Base-by-base conservation (phyloP, 306 rosid species). In the Psophocarpus tetragonolobus region DNA sequence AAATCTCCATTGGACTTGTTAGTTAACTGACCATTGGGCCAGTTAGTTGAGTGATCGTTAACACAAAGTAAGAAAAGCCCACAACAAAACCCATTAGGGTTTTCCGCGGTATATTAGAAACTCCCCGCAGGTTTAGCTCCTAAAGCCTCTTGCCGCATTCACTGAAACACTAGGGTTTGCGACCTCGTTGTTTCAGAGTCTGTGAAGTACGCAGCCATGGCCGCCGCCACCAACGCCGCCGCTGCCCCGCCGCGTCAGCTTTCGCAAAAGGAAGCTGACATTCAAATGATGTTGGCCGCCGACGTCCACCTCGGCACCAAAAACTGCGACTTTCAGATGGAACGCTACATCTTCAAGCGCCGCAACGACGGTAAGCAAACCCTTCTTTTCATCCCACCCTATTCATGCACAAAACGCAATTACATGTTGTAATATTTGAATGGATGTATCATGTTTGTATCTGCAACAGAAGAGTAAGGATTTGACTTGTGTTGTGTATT, bases 261-360 rank as follows among this genome's bases (percentile, higher is more conserved):
- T 13, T 85, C 98, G 0, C 92, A 89, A 77, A 94, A 90, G 84
- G 97, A 94, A 72, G 84, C 87, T 6, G 96, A 90, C 84, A 90
- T 94, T 44, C 91, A 90, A 86, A 85, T 94, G 93, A 92, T 92
- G 97, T 62, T 94, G 75, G 94, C 97, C 0, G 93, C 97, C 5
- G 91, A 92, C 13, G 97, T 89, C 10, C 98, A 94, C 29, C 87
- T 94, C 15, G 98, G 98, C 56, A 94, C 98, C 32, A 91, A 92
- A 21, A 94, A 91, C 70, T 90, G 94, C 9, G 88, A 94, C 32
- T 92, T 85, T 11, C 98, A 94, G 70, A 92, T 94, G 97, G 98
- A 90, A n/a, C 86, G 98, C 1, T 94, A 91, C 72, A 94, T 86
- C 26, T 94, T 91, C 87, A 94, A 94, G 85, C 92, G 98, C 72